phyloP scores from a whole-genome alignment of 1,139 yeast species.

The Saccharomyces uvarum region DNA sequence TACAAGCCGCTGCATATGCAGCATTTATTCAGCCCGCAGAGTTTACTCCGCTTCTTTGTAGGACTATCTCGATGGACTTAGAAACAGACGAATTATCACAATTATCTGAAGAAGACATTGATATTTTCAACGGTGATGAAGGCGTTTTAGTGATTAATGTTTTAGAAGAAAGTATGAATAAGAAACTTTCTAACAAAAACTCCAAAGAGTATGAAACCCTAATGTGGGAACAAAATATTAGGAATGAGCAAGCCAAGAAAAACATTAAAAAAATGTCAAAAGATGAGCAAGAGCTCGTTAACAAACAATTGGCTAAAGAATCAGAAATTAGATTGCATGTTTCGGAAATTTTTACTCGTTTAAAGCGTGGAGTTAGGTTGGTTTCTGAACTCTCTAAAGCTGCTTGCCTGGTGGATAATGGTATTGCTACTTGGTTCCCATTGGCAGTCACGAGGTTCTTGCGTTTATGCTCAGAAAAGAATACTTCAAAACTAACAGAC shows the following conservation, averaged over 20 bases:
- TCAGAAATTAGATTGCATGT: constrained; percentile 45
- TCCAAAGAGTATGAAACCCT: constrained; percentile 75
- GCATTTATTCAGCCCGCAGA: constrained; percentile 63
- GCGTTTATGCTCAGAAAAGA: constrained; percentile 34
- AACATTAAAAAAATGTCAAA: constrained; percentile 52
- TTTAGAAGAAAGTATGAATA: constrained; percentile 38
- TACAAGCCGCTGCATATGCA: constrained; percentile 53
- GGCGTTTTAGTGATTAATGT: constrained; percentile 68
- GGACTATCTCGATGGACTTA: constrained; percentile 39
- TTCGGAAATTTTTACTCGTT: constrained; percentile 33
- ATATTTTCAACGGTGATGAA: constrained; percentile 61
- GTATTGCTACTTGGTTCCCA: constrained; percentile 67
- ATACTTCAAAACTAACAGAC: constrained; percentile 39
- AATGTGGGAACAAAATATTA: constrained; percentile 83
- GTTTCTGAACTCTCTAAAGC: constrained; percentile 46
- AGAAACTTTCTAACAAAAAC: constrained; percentile 46
- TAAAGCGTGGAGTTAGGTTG: constrained; percentile 46
- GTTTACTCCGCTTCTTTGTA: constrained; percentile 47
- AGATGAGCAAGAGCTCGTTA: constrained; percentile 62
- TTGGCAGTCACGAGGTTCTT: constrained; percentile 45
- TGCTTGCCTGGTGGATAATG: constrained; percentile 55
- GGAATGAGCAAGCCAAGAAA: constrained; percentile 63
- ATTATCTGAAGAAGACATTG: constrained; percentile 40
- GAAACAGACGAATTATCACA: constrained; percentile 27
- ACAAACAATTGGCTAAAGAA: constrained; percentile 58